Percentiles rank a stretch among this genome's conserved stretches.
phyloP scores from a whole-genome alignment of 1,284 basidiomycete genomes.

The Ustilago crameri region DNA sequence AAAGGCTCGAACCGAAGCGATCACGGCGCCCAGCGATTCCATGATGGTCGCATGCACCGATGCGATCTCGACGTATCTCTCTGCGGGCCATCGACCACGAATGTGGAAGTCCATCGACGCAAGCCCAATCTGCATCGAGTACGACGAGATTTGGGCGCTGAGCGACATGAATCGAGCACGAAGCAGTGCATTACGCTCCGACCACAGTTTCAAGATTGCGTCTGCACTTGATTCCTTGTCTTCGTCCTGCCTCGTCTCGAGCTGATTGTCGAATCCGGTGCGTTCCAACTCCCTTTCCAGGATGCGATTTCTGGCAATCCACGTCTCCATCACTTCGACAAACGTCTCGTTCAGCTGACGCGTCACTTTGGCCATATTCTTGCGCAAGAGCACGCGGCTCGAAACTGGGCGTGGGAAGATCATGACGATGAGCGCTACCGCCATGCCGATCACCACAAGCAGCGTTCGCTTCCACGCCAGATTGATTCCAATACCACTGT shows the following conservation, averaged over 20 bases:
- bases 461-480: conserved; percentile 71
- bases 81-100: conserved; percentile 72
- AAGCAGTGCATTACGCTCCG: conserved; percentile 34
- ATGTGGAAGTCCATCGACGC: conserved; percentile 68
- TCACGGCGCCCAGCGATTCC: conserved; percentile 48
- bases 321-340: conserved; percentile 34
- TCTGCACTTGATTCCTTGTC: conserved; percentile 37
- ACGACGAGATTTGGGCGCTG: conserved; percentile 69
- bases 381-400: conserved; percentile 71
- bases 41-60: conserved; percentile 55
- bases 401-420: conserved; percentile 71
- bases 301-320: conserved; percentile 66
- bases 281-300: conserved; percentile 69
- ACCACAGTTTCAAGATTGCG: conserved; percentile 17
- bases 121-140: conserved; percentile 71
- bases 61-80: conserved; percentile 71
- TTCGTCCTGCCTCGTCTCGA: conserved; percentile 68
- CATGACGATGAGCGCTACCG: conserved; percentile 59
- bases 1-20: conserved; percentile 27
- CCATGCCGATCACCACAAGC: conserved; percentile 63
- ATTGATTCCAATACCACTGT: conserved; percentile 69
- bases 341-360: conserved; percentile 39
- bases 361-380: conserved; percentile 69
- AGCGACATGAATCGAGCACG: conserved; percentile 69
- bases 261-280: conserved; percentile 70